Evolutionary conservation across 371 early-diverging fungal species (phyloP).

Genomic region (Actinomortierella wolfii): DNA sequence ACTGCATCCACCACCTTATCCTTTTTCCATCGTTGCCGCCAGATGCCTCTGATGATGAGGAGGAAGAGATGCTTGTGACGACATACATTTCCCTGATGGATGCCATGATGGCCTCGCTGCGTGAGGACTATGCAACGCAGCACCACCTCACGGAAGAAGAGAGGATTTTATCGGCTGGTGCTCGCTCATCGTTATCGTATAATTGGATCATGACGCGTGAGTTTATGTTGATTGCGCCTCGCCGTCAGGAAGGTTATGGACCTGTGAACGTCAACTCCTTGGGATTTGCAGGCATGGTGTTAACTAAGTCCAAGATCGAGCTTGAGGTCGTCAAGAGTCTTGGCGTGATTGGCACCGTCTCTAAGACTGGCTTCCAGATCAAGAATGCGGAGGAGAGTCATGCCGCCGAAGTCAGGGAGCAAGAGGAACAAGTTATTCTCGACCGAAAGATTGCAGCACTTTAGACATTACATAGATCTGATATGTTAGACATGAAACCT

Average conservation of each 20-base stretch:
- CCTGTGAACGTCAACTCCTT: slow-evolving; percentile 66
- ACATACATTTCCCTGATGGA: slow-evolving; percentile 40
- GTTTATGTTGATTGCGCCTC: slow-evolving; percentile 78
- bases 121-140: slow-evolving; percentile 27
- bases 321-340: slow-evolving; percentile 48
- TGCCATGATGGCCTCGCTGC: slow-evolving; percentile 34
- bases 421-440: no score
- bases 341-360: slow-evolving; percentile 26
- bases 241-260: slow-evolving; percentile 52
- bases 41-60: slow-evolving; percentile 3
- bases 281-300: slow-evolving; percentile 71
- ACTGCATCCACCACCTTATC: slow-evolving; percentile 22
- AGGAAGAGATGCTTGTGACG: slow-evolving; percentile 32
- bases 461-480: no score
- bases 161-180: slow-evolving; percentile 4
- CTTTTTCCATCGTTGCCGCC: slow-evolving; percentile 11
- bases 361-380: slow-evolving; percentile 27
- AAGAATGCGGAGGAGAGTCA: no score
- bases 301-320: slow-evolving; percentile 62
- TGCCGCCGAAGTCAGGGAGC: no score
- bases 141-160: slow-evolving; percentile 14
- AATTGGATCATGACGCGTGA: slow-evolving; percentile 70
- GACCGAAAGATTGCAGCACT: no score
- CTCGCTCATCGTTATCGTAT: slow-evolving; percentile 50
- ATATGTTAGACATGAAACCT: no score